Percentiles rank a stretch among this genome's conserved stretches.
Evolutionary conservation across 1,284 basidiomycete species (phyloP).

Genomic region (Sparassis latifolia): DNA sequence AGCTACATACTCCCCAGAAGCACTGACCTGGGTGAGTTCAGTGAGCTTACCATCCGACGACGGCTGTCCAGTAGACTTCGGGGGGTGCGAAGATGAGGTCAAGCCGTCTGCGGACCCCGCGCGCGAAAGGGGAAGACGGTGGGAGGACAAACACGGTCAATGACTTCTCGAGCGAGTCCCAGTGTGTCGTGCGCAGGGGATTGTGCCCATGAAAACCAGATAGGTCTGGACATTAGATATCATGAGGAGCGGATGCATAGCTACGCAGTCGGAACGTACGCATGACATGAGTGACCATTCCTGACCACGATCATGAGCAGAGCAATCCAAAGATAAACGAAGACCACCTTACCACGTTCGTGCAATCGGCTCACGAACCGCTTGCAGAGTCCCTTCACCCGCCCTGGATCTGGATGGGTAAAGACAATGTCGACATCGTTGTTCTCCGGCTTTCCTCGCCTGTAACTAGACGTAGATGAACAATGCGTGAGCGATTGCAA

Average conservation of each 20-base stretch:
- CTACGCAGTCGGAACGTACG: slow-evolving; percentile 34
- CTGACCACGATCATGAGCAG: slow-evolving; percentile 24
- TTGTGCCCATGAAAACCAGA: slow-evolving; percentile 51
- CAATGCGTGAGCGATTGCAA: neutral
- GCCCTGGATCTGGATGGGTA: slow-evolving; percentile 49
- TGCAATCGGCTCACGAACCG: slow-evolving; percentile 21
- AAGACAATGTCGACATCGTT: slow-evolving; percentile 81
- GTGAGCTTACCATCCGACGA: slow-evolving; percentile 63
- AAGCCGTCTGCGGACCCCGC: slow-evolving; percentile 48
- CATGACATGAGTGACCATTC: slow-evolving; percentile 62
- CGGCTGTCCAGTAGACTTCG: slow-evolving; percentile 69
- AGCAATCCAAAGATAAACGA: neutral
- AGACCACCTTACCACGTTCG: slow-evolving; percentile 36
- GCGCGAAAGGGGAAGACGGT: slow-evolving; percentile 18
- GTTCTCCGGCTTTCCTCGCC: slow-evolving; percentile 65
- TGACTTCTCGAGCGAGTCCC: slow-evolving; percentile 67
- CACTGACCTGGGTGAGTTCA: neutral
- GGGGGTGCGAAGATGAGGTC: slow-evolving; percentile 71
- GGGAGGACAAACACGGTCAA: slow-evolving; percentile 64
- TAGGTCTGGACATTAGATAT: slow-evolving; percentile 32
- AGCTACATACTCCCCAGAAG: too few species aligned
- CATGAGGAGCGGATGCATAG: neutral
- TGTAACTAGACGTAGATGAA: slow-evolving; percentile 36
- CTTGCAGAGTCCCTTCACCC: slow-evolving; percentile 41
- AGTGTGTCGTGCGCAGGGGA: slow-evolving; percentile 45